These are phyloP conservation scores for Hordeum marinum DNA, from an alignment of 176 grass and related monocot species.

Conservation along the genomic window DNA sequence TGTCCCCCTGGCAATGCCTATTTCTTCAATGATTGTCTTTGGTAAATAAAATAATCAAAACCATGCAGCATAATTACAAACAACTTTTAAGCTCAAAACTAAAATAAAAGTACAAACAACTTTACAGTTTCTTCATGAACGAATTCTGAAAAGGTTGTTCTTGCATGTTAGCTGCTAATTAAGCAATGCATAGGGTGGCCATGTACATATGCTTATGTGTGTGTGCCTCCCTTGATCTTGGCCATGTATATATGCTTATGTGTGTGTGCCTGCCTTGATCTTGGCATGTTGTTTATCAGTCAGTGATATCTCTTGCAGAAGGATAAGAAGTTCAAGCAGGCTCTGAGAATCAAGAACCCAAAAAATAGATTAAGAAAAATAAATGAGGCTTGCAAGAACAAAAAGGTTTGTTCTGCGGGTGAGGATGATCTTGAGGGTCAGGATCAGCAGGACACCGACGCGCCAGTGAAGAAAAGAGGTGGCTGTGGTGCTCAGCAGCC, in stretches of 20 bases:
- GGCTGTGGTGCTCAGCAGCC: slow-evolving; percentile 97
- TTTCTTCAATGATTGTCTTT: background rate
- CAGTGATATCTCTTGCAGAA: slow-evolving; percentile 45
- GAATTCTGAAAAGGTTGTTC: background rate
- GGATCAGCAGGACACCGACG: slow-evolving; percentile 66
- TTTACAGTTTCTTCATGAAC: background rate
- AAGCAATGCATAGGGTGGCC: background rate
- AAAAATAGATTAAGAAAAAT: slow-evolving; percentile 90
- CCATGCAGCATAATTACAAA: background rate
- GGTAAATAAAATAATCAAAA: background rate
- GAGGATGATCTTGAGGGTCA: slow-evolving; percentile 76
- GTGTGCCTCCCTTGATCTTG: background rate
- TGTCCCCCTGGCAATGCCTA: background rate
- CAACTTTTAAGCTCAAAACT: background rate
- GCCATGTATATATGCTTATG: background rate
- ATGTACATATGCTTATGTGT: background rate
- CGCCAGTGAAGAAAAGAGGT: slow-evolving; percentile 77
- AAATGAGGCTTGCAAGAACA: slow-evolving; percentile 94
- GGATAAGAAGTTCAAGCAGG: slow-evolving; percentile 86
- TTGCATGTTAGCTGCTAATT: background rate
- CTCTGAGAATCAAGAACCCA: slow-evolving; percentile 81
- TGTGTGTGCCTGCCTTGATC: background rate
- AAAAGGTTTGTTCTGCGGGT: slow-evolving; percentile 77
- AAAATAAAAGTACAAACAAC: background rate
- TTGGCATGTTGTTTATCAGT: background rate